Conservation (phyloP, 805 yeast genomes). For the Kurtzmaniella fragi region DNA sequence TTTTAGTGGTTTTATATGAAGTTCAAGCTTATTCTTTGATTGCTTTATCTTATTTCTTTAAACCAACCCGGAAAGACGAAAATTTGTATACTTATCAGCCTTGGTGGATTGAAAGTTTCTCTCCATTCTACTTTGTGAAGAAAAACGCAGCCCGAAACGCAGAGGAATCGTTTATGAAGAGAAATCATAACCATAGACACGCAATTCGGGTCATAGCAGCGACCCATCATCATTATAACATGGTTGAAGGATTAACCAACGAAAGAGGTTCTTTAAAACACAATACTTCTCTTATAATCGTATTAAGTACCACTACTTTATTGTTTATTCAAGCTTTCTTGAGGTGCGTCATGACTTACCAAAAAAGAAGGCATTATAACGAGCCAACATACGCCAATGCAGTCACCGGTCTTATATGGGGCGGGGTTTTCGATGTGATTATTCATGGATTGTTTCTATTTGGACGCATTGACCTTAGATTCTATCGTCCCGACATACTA, state of each 20-base stretch:
- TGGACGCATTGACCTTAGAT: slow-evolving; percentile 16
- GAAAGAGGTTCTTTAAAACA: slow-evolving; percentile 44
- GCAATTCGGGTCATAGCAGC: slow-evolving; percentile 61
- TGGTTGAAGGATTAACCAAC: slow-evolving; percentile 27
- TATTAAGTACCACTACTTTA: no score
- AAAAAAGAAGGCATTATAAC: no score
- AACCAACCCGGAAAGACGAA: slow-evolving; percentile 49
- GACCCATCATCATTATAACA: slow-evolving; percentile 38
- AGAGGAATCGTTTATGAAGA: slow-evolving; percentile 35
- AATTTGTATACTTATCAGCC: slow-evolving; percentile 61
- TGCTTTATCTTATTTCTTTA: slow-evolving; percentile 52
- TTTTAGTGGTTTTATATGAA: no score
- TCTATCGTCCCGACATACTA: slow-evolving; percentile 17
- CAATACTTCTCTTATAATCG: no score
- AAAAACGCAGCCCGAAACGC: slow-evolving; percentile 45
- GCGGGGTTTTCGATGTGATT: slow-evolving; percentile 16
- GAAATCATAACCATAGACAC: slow-evolving; percentile 44
- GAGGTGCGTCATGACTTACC: no score
- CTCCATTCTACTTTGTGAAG: slow-evolving; percentile 53
- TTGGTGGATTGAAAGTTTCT: slow-evolving; percentile 70
- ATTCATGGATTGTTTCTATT: slow-evolving; percentile 12
- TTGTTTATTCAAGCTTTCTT: no score
- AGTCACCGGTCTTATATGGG: no score
- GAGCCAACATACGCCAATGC: no score
- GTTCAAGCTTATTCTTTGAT: slow-evolving; percentile 57